Conservation (phyloP, 805 yeast species). For the Sugiyamaella mastotermitis region DNA sequence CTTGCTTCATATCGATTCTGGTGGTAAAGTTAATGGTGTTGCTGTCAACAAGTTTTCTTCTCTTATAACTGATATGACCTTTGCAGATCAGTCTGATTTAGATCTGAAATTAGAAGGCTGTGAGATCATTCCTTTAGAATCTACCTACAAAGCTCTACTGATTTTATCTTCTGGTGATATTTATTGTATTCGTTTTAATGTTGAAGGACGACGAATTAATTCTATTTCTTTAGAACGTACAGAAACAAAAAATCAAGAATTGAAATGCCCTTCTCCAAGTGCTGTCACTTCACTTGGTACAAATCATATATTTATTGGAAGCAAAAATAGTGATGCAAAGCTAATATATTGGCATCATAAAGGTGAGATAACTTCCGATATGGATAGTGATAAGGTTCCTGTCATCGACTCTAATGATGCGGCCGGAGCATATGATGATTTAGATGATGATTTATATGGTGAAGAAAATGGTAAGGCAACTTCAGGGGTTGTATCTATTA, state of each 20-base stretch:
- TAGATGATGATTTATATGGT: slow-evolving; percentile 24
- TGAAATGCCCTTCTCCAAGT: slow-evolving; percentile 19
- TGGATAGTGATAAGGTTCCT: slow-evolving; percentile 3
- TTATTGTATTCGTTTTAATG: slow-evolving; percentile 31
- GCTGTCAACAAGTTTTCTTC: slow-evolving; percentile 54
- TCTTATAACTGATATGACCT: slow-evolving; percentile 34
- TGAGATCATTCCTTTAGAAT: slow-evolving; percentile 31
- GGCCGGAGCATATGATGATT: slow-evolving; percentile 9
- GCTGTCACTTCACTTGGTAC: slow-evolving; percentile 37
- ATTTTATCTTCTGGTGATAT: slow-evolving; percentile 41
- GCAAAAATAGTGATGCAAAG: slow-evolving; percentile 52
- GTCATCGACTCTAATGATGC: neutral
- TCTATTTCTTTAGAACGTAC: slow-evolving; percentile 19
- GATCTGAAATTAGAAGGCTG: slow-evolving; percentile 54
- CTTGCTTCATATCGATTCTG: slow-evolving; percentile 69
- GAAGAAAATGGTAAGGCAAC: slow-evolving; percentile 8
- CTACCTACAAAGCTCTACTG: slow-evolving; percentile 33
- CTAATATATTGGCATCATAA: slow-evolving; percentile 38
- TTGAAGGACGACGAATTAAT: slow-evolving; percentile 36
- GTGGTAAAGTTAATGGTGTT: slow-evolving; percentile 60
- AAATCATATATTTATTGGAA: slow-evolving; percentile 51
- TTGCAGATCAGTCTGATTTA: slow-evolving; percentile 45
- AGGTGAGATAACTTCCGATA: too few species aligned
- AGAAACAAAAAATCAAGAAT: slow-evolving; percentile 2
- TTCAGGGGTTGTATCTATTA: too few species aligned